Evolutionary conservation across 202 grass and related monocot genomes (phyloP), one percentile per base, ranked within the genome.

Genomic region (Panicum hallii): DNA sequence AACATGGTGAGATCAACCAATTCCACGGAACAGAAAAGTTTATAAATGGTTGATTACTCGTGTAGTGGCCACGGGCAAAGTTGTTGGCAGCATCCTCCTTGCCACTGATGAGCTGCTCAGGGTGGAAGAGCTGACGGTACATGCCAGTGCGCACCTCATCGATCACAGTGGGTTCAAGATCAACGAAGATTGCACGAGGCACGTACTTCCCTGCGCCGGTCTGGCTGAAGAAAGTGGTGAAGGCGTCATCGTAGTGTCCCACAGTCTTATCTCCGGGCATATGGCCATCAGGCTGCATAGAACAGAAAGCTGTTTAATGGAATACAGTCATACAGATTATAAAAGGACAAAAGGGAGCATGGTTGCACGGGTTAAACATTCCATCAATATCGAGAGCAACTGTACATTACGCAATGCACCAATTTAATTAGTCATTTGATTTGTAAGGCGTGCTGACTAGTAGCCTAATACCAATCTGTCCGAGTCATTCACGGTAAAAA

Each of bases 51-150:
- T 3, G 48, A 48, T 74, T 92, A 97, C 91, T 92, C 63, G 94
- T 97, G 82, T 97, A 97, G 81, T 97, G 94, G 56, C 94, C 94
- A 74, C 91, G 89, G 19, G 94, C 91, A 0, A 97, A 97, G 77
- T 97, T 97, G 85, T 94, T 97, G 56, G 94, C 94, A 3, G 94
- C 91, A 71, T 97, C 94, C 77, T 97, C 94, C 90, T 97, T 97
- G 85, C 94, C 91, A 11, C 94, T 97, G 83, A 97, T 97, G 80
- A 97, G 94, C 83, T 97, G 94, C 80, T 97, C 94, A 42, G 94
- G 94, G 89, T 97, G 94, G 83, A 97, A 97, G 67, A 97, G 91
- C 91, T 97, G 94, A 65, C 94, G 94, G 60, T 97, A 97, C n/a
- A 86, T 47, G 55, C 94, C 88, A n/a, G 94, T 94, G 45, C 94